Evolutionary conservation across 331 rosid species (phyloP), one percentile per base, ranked within the genome.

Genomic region (Phaseolus coccineus): DNA sequence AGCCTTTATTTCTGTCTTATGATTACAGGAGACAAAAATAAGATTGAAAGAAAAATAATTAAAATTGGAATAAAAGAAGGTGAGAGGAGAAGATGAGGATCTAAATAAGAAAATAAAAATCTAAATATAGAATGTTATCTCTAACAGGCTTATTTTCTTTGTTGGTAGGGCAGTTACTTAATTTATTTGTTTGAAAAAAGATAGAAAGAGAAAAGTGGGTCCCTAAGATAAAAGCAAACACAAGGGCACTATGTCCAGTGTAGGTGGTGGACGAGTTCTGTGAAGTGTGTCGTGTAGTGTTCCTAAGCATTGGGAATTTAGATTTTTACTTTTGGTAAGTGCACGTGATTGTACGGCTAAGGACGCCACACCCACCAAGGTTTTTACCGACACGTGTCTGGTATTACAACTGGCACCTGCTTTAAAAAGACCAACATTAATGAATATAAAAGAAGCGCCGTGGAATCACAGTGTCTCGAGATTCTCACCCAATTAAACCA

Each of bases 291-390:
- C 8, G 9, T 6, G 8, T 37, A 37, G 42, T 37, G 42, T 6
- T 37, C 11, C 10, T 40, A 40, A 8, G 28, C 4, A 8, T 53
- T 55, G 61, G 63, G 63, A 56, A 7, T 40, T 40, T 40, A 40
- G 11, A 3, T 8, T 56, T 56, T 56, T 9, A 56, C 9, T 52
- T 52, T 52, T 0, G 11, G 0, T 12, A 12, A 3, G 2, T 57
- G 39, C 68, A 31, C 68, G 68, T 62, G 68, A 62, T 0, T 30
- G 68, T 62, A 62, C 68, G 68, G 46, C 2, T 15, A 62, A 31
- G 68, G 68, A 62, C 13, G 46, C 22, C 4, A 31, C 42, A 19
- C 5, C 6, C 24, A 42, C 9, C 13, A 3, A 62, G 68, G 68
- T 62, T 62, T 61, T 62, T 31, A 62, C 68, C 6, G 46, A 3